Percentiles rank a stretch among this genome's conserved stretches.
Evolutionary conservation across 1,284 basidiomycete genomes (phyloP).

Genomic region (Sphaerobolus stellatus): DNA sequence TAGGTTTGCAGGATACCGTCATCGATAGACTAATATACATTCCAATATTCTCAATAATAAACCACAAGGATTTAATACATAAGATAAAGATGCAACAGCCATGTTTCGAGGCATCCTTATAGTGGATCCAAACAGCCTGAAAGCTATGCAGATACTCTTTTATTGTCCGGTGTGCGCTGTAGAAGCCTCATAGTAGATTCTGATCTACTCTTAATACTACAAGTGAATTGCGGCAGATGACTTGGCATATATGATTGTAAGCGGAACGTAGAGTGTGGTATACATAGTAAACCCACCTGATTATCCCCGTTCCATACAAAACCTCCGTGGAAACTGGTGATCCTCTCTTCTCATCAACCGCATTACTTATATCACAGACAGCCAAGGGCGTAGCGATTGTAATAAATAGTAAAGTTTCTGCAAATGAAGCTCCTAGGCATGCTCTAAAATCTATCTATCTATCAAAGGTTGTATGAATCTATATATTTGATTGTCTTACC

Average conservation of each 20-base stretch:
- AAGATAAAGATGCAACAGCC: too few species aligned
- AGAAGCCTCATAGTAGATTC: background rate
- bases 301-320: background rate
- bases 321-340: background rate
- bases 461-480: background rate
- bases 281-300: background rate
- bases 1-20: too few species aligned
- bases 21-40: too few species aligned
- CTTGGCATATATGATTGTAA: background rate
- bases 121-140: too few species aligned
- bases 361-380: background rate
- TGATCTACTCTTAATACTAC: background rate
- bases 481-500: background rate
- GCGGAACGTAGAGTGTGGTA: background rate
- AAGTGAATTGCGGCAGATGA: background rate
- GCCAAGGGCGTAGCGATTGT: background rate
- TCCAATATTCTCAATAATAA: too few species aligned
- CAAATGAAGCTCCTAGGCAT: background rate
- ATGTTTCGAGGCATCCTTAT: too few species aligned
- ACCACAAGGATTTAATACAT: too few species aligned
- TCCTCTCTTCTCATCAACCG: background rate
- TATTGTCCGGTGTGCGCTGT: background rate
- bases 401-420: background rate
- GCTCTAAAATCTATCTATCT: background rate
- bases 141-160: too few species aligned